phyloP scores from a whole-genome alignment of 495 filamentous ascomycete species.

The Penicillium manginii region DNA sequence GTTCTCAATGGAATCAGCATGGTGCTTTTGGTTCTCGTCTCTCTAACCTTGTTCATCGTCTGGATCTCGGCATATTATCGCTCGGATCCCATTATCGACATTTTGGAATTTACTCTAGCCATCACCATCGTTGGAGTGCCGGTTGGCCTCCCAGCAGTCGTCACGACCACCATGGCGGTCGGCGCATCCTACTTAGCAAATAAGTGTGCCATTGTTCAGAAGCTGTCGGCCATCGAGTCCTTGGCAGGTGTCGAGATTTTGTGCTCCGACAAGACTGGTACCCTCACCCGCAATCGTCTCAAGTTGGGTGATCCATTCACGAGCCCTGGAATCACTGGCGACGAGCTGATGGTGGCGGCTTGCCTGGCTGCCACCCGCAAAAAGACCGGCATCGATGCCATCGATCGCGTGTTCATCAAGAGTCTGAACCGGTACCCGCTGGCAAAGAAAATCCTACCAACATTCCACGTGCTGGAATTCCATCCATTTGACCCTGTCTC shows the following conservation, averaged over 20 bases:
- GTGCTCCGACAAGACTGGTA: conserved; percentile 91
- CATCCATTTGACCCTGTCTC: conserved; percentile 91
- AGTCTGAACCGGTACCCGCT: conserved; percentile 76
- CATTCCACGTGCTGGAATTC: conserved; percentile 81
- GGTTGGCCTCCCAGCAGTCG: conserved; percentile 92
- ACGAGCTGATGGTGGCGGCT: conserved; percentile 89
- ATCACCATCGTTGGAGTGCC: conserved; percentile 93
- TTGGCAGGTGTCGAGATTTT: conserved; percentile 92
- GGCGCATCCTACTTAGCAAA: conserved; percentile 89
- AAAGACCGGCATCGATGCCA: conserved; percentile 93
- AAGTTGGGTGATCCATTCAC: conserved; percentile 84
- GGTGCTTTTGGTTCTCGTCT: conserved; percentile 76
- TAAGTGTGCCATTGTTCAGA: conserved; percentile 92
- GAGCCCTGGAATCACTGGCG: conserved; percentile 73
- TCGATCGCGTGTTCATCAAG: conserved; percentile 93
- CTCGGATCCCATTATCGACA: conserved; percentile 71
- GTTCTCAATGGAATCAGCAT: conserved; percentile 80
- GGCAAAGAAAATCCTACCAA: conserved; percentile 72
- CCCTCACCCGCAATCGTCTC: conserved; percentile 90
- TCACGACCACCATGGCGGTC: conserved; percentile 96
- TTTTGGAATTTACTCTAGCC: conserved; percentile 80
- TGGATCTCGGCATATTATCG: conserved; percentile 90
- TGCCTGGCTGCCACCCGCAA: conserved; percentile 90
- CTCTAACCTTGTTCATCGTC: conserved; percentile 76
- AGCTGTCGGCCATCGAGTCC: conserved; percentile 91